Evolutionary conservation across 768 basidiomycete species (phyloP).

Genomic region (Suillus luteus): DNA sequence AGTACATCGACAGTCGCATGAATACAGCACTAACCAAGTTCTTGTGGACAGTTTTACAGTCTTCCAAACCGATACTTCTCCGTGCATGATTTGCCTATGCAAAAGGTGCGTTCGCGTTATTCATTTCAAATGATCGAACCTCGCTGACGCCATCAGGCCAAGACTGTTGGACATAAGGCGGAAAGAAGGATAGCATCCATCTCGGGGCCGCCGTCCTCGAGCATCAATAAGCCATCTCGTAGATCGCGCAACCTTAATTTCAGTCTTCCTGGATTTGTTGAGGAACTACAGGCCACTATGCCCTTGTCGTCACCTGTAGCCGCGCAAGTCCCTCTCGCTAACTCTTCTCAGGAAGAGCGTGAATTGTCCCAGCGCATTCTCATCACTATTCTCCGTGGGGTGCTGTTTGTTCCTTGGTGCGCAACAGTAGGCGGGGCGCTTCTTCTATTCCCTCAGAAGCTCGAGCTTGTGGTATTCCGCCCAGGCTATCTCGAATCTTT

Average conservation of each 20-base stretch:
- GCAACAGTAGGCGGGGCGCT: slow-evolving; percentile 35
- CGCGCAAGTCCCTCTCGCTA: background rate
- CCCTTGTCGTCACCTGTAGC: slow-evolving; percentile 2
- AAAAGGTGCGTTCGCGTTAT: slow-evolving; percentile 17
- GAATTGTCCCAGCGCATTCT: background rate
- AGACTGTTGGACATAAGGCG: slow-evolving; percentile 21
- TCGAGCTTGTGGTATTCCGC: slow-evolving; percentile 31
- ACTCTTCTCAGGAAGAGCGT: background rate
- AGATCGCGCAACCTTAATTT: slow-evolving; percentile 16
- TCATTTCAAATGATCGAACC: background rate
- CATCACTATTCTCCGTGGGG: slow-evolving; percentile 16
- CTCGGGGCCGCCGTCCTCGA: slow-evolving; percentile 22
- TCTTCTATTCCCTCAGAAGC: slow-evolving; percentile 30
- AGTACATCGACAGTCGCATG: slow-evolving; percentile 10
- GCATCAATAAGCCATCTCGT: slow-evolving; percentile 9
- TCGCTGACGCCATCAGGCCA: slow-evolving; percentile 2
- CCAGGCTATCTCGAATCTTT: slow-evolving; percentile 32
- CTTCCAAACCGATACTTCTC: slow-evolving; percentile 34
- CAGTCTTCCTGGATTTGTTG: slow-evolving; percentile 20
- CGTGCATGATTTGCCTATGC: slow-evolving; percentile 23
- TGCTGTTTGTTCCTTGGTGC: slow-evolving; percentile 40
- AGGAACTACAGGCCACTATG: background rate
- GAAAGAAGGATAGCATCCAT: slow-evolving; percentile 23
- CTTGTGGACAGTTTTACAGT: slow-evolving; percentile 27
- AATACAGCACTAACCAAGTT: background rate